These are phyloP conservation scores for Botrytis fabae DNA, from an alignment of 2,329 filamentous ascomycete genomes.

Conservation along the genomic window DNA sequence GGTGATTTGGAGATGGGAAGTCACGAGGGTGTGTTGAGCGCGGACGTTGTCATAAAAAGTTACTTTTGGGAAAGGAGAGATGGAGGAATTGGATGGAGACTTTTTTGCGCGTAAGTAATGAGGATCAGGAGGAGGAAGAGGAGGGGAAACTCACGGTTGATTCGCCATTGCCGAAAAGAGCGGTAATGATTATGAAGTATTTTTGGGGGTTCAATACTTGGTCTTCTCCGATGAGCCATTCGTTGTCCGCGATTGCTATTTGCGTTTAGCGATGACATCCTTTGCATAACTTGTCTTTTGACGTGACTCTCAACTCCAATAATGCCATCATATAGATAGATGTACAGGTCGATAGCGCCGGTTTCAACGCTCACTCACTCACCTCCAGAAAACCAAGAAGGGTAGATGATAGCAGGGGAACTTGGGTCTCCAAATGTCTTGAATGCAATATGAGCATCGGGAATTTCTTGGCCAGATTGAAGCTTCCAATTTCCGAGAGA, in stretches of 20 bases:
- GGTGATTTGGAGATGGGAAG: constrained; percentile 58
- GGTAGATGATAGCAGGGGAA: constrained; percentile 70
- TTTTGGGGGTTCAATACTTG: constrained; percentile 60
- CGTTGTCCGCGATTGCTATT: constrained; percentile 64
- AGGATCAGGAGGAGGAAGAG: background rate
- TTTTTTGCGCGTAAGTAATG: background rate
- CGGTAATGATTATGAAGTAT: constrained; percentile 69
- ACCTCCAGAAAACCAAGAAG: constrained; percentile 72
- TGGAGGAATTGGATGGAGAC: constrained; percentile 62
- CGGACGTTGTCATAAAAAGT: constrained; percentile 69
- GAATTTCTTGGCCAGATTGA: constrained; percentile 61
- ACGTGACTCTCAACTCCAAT: background rate
- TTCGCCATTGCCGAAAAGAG: constrained; percentile 68
- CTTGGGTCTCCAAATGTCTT: constrained; percentile 68
- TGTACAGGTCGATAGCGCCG: background rate
- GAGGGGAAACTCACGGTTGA: constrained; percentile 46
- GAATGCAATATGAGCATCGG: constrained; percentile 70
- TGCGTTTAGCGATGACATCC: constrained; percentile 18
- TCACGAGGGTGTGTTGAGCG: constrained; percentile 66
- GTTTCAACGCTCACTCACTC: constrained; percentile 39
- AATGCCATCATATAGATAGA: no score
- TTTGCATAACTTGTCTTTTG: no score
- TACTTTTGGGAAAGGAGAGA: constrained; percentile 60
- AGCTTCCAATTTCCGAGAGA: constrained; percentile 66
- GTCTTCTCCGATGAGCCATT: constrained; percentile 62